A percentile compares a stretch with the other conserved stretches of the same genome.
phyloP scores from a whole-genome alignment of 2,329 filamentous ascomycete species.

The Xylaria digitata region DNA sequence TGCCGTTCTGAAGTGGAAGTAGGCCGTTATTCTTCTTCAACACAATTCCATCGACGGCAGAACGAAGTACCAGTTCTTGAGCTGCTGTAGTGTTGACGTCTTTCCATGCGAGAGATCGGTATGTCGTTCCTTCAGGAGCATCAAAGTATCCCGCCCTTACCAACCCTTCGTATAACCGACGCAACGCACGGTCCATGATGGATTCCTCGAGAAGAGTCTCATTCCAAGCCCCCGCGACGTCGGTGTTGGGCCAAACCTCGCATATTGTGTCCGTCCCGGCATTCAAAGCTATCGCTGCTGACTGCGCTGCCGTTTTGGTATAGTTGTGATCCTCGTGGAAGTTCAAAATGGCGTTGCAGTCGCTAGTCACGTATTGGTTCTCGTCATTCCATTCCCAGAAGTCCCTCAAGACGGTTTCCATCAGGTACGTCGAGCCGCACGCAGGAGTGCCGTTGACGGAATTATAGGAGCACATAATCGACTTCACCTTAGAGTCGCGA shows the following conservation, averaged over 20 bases:
- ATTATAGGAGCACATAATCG: conserved; percentile 73
- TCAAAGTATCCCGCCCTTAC: conserved; percentile 52
- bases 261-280: conserved; percentile 54
- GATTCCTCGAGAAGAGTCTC: conserved; percentile 46
- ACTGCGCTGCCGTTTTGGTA: conserved; percentile 51
- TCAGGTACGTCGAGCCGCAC: conserved; percentile 71
- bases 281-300: conserved; percentile 50
- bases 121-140: conserved; percentile 40
- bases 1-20: conserved; percentile 40
- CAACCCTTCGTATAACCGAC: conserved; percentile 50
- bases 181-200: conserved; percentile 48
- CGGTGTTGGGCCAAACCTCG: conserved; percentile 45
- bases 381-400: conserved; percentile 73
- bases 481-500: conserved; percentile 65
- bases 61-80: conserved; percentile 43
- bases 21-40: conserved; percentile 47
- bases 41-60: conserved; percentile 45
- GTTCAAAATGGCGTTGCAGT: conserved; percentile 72
- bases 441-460: conserved; percentile 73
- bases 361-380: conserved; percentile 71
- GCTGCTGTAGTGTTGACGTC: conserved; percentile 45
- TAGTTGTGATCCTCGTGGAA: conserved; percentile 61
- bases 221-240: conserved; percentile 48
- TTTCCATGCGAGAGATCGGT: conserved; percentile 43
- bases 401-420: conserved; percentile 71